phyloP scores from a whole-genome alignment of 768 basidiomycete genomes.

The Ramaria rubella region DNA sequence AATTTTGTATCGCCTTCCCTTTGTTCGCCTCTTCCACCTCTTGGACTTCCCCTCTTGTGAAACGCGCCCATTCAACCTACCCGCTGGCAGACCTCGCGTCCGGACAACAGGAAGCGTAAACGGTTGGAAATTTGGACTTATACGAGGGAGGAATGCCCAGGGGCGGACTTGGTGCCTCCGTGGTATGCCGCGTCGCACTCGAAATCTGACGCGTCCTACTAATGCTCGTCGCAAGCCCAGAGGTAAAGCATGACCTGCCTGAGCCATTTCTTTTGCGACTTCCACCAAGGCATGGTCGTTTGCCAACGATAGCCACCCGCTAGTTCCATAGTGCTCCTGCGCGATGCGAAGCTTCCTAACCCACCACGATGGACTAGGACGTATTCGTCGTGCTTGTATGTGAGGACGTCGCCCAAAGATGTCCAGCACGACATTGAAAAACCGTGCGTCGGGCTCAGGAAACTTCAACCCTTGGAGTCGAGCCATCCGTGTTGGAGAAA shows the following conservation, averaged over 20 bases:
- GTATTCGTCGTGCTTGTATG: slow-evolving; percentile 5
- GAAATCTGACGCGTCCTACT: background rate
- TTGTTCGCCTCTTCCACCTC: background rate
- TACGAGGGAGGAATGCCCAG: background rate
- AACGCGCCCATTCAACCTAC: background rate
- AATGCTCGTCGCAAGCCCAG: slow-evolving; percentile 2
- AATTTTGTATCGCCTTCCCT: background rate
- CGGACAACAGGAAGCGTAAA: background rate
- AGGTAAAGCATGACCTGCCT: slow-evolving; percentile 9
- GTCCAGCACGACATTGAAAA: slow-evolving; percentile 57
- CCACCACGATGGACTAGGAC: background rate
- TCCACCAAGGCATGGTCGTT: slow-evolving; percentile 6
- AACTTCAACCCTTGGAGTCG: slow-evolving; percentile 24
- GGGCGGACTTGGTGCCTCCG: background rate
- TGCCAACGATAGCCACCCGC: background rate
- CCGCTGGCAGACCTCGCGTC: background rate
- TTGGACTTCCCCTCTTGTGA: background rate
- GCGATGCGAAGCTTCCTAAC: background rate
- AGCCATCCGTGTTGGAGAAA: background rate
- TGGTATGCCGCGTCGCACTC: background rate
- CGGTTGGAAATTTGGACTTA: background rate
- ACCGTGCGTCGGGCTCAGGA: slow-evolving; percentile 52
- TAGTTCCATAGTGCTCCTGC: background rate
- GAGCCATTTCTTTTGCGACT: slow-evolving; percentile 6
- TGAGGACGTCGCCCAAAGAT: slow-evolving; percentile 30